A percentile compares a stretch with the other conserved stretches of the same genome.
Conservation (phyloP, 106 monocot genomes). For the Alisma plantagoaquatica region DNA sequence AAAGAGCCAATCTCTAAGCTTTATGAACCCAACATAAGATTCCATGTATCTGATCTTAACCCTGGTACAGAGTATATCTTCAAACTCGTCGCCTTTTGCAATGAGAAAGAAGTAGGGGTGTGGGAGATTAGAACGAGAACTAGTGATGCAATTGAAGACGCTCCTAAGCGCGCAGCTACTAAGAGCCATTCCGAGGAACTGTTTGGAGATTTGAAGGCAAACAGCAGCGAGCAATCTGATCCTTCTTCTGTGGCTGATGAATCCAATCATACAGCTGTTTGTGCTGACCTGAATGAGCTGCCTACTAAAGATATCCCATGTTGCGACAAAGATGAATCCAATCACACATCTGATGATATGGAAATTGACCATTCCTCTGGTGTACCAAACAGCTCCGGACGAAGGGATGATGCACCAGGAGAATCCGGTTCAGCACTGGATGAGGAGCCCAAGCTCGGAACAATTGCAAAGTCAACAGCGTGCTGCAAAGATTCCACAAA, state of each 20-base stretch:
- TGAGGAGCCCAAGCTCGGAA: slow-evolving; percentile 32
- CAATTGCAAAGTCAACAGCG: slow-evolving; percentile 12
- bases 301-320: slow-evolving; percentile 19
- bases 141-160: slow-evolving; percentile 9
- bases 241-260: slow-evolving; percentile 39
- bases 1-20: slow-evolving; percentile 19
- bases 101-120: slow-evolving; percentile 20
- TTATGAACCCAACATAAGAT: slow-evolving; percentile 12
- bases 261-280: slow-evolving; percentile 32
- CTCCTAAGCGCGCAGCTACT: slow-evolving; percentile 3
- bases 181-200: slow-evolving; percentile 1
- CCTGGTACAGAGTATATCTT: slow-evolving; percentile 33
- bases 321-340: slow-evolving; percentile 25
- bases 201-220: slow-evolving; percentile 25
- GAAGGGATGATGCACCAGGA: slow-evolving; percentile 20
- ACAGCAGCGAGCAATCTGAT: slow-evolving; percentile 35
- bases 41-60: slow-evolving; percentile 21
- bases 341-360: slow-evolving; percentile 4
- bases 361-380: slow-evolving; percentile 1
- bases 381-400: neutral
- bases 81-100: slow-evolving; percentile 25
- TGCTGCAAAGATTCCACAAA: slow-evolving; percentile 23
- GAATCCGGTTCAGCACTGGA: slow-evolving; percentile 35
- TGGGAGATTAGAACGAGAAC: slow-evolving; percentile 29
- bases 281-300: slow-evolving; percentile 39